Base-by-base conservation (phyloP, 2,329 filamentous ascomycete species). In the Arthrobotrys sinensis region DNA sequence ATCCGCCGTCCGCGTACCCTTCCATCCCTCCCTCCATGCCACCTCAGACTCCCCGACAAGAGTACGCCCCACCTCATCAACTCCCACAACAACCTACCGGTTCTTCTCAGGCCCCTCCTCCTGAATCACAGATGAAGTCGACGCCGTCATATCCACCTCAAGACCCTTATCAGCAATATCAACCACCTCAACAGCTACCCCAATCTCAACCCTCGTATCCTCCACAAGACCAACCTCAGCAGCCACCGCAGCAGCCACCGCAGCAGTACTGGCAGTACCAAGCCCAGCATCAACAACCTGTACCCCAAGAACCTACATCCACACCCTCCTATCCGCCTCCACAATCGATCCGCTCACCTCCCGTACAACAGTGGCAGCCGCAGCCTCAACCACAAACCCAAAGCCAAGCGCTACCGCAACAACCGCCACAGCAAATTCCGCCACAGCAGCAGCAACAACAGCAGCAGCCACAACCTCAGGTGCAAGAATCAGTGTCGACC, bases 181-280 rank as follows among this genome's bases (percentile, higher is more conserved):
- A 83, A 7, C 82, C 80, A 1, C 81, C 81, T 48, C 81, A 82
- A 64, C 80, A 82, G 34, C 67, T 75, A 21, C 36, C 55, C 50
- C 79, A 80, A 60, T 78, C 66, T n/a, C 76, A 79, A 71, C 76
- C 77, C 32, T 72, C 79, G 8, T 78, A 82, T 38, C 80, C 79
- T 19, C 40, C 80, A 2, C 66, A 53, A 57, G 55, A 63, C 1
- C 71, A 80, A 14, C 72, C 80, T 4, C 75, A 81, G 2, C 81
- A 83, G 24, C 76, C 38, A 32, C 77, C 80, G 72, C 80, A 64
- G 72, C 80, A 45, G 68, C 80, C 84, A 38, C 85, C 86, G 73
- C 85, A 86, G 76, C 85, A 86, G 11, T 88, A 88, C 80, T 88
- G 86, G 87, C 87, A 87, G 79, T 85, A 87, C 45, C 84, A 40